Base-by-base conservation (phyloP, 164 flowering plant species). In the Chimonanthus salicifolius region DNA sequence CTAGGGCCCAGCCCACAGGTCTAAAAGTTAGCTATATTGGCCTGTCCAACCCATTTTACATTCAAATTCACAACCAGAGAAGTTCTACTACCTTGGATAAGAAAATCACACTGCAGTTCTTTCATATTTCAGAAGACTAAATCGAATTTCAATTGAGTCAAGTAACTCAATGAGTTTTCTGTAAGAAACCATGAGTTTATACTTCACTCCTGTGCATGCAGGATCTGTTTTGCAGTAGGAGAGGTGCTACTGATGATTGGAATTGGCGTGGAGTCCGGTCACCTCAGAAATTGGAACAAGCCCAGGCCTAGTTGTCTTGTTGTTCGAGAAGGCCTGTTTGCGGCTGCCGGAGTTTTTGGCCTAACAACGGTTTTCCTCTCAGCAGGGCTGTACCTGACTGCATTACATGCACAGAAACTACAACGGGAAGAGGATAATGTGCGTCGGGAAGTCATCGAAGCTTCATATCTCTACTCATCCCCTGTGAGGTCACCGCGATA, bases 241-340 rank as follows among this genome's bases (percentile, higher is more conserved):
- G 97, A 92, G 78, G 87, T 94, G 6, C 77, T 92, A 47, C 62
- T 94, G 80, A 73, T 92, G 80, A 84, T 89, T 0, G 97, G 92
- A 7, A 73, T 92, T 10, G 88, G 90, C 18, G 88, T 89, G n/a
- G 98, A 94, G 74, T 90, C 98, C 6, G 93, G 94, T 3, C 98
- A 94, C 76, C 74, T 90, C 3, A 88, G 62, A 6, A 78, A 86
- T 5, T 90, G 97, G 97, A 64, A 74, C 3, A 78, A 69, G 10
- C 88, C 94, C 4, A 85, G 83, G 74, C 67, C 82, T 1, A 82
- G 74, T 72, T 94, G 98, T 80, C 84, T 92, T 1, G 76, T 82
- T 3, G 49, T 84, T 46, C 75, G 78, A 58, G 78, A 83, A 77
- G 98, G 98, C 49, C 49, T 92, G 70, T 92, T 92, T 78, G 78